Evolutionary conservation across 1,284 basidiomycete genomes (phyloP), one percentile per base, ranked within the genome.

Genomic region (Malassezia nana): DNA sequence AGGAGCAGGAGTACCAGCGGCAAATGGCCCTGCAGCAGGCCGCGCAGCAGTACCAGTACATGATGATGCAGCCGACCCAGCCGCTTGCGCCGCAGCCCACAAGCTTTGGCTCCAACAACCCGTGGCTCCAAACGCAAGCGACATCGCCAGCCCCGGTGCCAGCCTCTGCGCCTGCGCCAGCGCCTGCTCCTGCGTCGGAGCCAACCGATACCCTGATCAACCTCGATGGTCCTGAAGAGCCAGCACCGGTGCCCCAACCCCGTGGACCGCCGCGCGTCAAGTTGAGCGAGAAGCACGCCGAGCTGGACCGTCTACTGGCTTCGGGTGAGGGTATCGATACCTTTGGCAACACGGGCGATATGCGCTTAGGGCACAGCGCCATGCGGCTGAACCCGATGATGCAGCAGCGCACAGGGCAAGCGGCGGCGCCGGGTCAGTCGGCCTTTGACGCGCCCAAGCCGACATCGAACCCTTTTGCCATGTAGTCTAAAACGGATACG

Each of bases 41-140:
- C 15, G 66, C 69, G n/a, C 67, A 69, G 52, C 75, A 75, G 52
- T 73, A 74, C 43, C 72, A 74, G 52, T 64, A 73, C 48, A 67
- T 76, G 55, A 76, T 76, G 70, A 75, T 74, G 41, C 63, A 62
- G 44, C 64, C 60, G 39, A 62, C 64, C 55, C 62, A 64, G 56
- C 67, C 62, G 15, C 42, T 74, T 2, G 67, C 77, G 54, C 76
- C 81, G 6, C 81, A 82, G 60, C 78, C 77, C 18, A 82, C 81
- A 1, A 78, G 78, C 4, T 81, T 81, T 62, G 89, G 89, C 13
- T 87, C 88, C 39, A 96, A 96, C 79, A 96, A 96, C 74, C 91
- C 91, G 0, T 95, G 65, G 65, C 59, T 67, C 46, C 9, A 32
- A 7, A 45, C 38, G 29, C 46, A 49, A 4, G 18, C 46, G 12